phyloP scores from a whole-genome alignment of 106 monocot genomes.

The Chionographis japonica region DNA sequence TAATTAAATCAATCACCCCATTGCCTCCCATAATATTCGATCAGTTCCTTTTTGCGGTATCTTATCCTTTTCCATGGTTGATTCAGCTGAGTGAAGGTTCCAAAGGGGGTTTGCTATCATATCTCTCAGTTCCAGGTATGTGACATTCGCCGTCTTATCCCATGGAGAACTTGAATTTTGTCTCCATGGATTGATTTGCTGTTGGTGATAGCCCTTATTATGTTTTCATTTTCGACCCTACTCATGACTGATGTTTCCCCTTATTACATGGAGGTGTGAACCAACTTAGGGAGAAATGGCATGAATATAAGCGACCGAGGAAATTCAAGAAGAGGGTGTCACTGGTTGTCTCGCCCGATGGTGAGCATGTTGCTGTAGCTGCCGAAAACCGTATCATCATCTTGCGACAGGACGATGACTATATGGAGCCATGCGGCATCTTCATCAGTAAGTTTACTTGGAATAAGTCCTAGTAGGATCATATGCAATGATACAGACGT shows the following conservation, averaged over 20 bases:
- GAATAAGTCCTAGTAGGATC: neutral
- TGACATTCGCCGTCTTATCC: neutral
- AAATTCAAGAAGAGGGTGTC: slow-evolving; percentile 26
- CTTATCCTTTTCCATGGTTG: neutral
- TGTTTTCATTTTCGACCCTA: neutral
- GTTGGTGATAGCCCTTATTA: neutral
- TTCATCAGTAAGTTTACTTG: slow-evolving; percentile 49
- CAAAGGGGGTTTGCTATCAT: slow-evolving; percentile 31
- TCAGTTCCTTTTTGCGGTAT: neutral
- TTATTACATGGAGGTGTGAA: slow-evolving; percentile 38
- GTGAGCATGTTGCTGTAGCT: slow-evolving; percentile 57
- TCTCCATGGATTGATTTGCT: neutral
- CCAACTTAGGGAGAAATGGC: slow-evolving; percentile 64
- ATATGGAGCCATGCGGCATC: slow-evolving; percentile 57
- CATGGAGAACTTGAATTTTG: neutral
- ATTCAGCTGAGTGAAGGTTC: slow-evolving; percentile 11
- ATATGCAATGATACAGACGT: neutral
- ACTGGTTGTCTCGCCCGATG: slow-evolving; percentile 53
- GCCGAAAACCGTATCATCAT: slow-evolving; percentile 40
- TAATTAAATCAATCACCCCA: neutral
- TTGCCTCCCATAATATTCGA: neutral
- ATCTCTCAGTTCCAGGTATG: slow-evolving; percentile 47
- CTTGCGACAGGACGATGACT: slow-evolving; percentile 57
- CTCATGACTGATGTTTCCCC: neutral
- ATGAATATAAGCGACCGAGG: slow-evolving; percentile 21